Base-by-base conservation (phyloP, 768 basidiomycete genomes). In the Russula ochroleuca region DNA sequence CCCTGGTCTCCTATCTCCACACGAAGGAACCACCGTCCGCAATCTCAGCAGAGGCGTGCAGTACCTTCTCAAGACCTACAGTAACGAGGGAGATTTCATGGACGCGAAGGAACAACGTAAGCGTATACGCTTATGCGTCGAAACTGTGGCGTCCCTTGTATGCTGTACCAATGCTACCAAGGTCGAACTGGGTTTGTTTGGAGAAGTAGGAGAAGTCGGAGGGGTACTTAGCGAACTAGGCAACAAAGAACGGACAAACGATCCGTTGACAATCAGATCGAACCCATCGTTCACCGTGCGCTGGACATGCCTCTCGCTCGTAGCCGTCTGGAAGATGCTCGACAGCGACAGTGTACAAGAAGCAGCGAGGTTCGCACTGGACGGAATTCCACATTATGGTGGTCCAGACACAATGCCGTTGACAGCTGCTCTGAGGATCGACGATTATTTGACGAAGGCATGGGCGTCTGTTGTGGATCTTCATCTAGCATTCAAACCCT, bases 401-500 rank as follows among this genome's bases (percentile, higher is more conserved):
- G 21, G 0, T 25, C 23, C 13, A 4, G 47, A 6, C 23, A 25
- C 14, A 7, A 48, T 13, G 47, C 6, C 21, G 6, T 2, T 17
- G 48, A 28, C 6, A 14, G 48, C 1, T 25, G 48, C 25, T 49
- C 48, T 25, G 10, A 49, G 5, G 14, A 25, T 49, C 23, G 48
- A 49, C 23, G 25, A 15, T 17, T 7, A 23, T 14, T 14, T 25
- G 21, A 25, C 0, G 48, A 25, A 25, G 48, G 48, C 48, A 25
- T 49, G 48, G 48, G 7, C 13, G 2, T 8, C 25, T 1, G 40
- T 60, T 5, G 38, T 35, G 10, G 45, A 54, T 2, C 25, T 64
- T 11, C 13, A 38, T 49, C 45, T 13, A 40, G 63, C 58, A 25
- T 41, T 64, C 9, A 55, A 57, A 5, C 23, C 43, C 11, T 47